These are phyloP conservation scores for Turnera subulata DNA, from an alignment of 345 rosid genomes.

Conservation along the genomic window DNA sequence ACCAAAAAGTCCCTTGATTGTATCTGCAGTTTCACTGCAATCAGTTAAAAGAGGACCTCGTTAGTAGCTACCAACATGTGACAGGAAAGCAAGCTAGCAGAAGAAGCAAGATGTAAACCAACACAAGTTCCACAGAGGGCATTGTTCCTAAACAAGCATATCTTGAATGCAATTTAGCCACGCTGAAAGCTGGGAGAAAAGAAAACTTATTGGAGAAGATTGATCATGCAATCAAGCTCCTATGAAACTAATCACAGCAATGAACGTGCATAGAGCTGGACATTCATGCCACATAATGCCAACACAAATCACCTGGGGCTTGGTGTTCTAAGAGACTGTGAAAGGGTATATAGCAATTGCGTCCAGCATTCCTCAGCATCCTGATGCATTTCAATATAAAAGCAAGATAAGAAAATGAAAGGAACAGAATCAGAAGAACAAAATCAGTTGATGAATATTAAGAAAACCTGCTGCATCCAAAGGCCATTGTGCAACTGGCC, in stretches of 20 bases:
- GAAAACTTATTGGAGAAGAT: neutral
- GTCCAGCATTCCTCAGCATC: slow-evolving; percentile 99
- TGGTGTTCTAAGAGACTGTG: slow-evolving; percentile 74
- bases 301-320: slow-evolving; percentile 40
- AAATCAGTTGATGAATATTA: neutral
- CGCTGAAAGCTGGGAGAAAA: neutral
- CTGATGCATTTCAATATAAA: slow-evolving; percentile 33
- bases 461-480: slow-evolving; percentile 91
- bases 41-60: neutral
- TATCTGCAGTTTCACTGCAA: slow-evolving; percentile 64
- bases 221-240: neutral
- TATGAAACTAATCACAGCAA: neutral
- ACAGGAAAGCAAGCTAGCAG: neutral
- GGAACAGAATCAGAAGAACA: neutral
- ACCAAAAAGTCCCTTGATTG: slow-evolving; percentile 78
- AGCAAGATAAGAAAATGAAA: slow-evolving; percentile 8
- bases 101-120: neutral
- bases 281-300: slow-evolving; percentile 7
- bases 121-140: neutral
- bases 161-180: neutral
- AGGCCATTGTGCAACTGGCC: slow-evolving; percentile 87
- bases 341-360: slow-evolving; percentile 84
- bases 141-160: neutral
- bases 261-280: neutral
- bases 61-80: neutral